Base-by-base conservation (phyloP, 1,284 basidiomycete genomes). In the Pyrrhoderma lamaoense region DNA sequence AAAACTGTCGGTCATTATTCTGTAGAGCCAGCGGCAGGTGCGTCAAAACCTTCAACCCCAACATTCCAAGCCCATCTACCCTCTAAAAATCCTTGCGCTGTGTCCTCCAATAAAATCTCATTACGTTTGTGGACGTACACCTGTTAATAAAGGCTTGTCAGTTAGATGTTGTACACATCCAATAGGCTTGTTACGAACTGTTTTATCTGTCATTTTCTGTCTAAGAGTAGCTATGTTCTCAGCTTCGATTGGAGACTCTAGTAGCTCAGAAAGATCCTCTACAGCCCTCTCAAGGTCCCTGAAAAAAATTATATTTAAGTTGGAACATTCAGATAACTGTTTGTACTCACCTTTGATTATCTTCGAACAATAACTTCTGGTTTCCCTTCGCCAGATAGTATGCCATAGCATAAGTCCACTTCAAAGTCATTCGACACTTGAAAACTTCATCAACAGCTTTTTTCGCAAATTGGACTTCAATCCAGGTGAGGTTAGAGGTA, bases 341-440 rank as follows among this genome's bases (percentile, higher is more conserved):
- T 59, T 39, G 45, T 11, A 57, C 71, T 25, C 57, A 85, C 85
- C 89, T 78, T 70, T 99, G 95, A 64, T 98, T 98, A 69, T 97
- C 94, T 68, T 98, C 95, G 61, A 95, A 99, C 43, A 99, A 71
- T 64, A 93, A 90, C 65, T 97, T 98, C 77, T 90, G 78, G 66
- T 97, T 98, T 59, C 91, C 85, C 63, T 80, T 83, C 52, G 82
- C 79, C 31, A 89, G 74, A 59, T 97, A 99, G 72, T 93, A 99
- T 11, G 94, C 95, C 94, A 99, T 97, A n/a, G 91, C 89, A 64
- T 99, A 99, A 14, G 94, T 98, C 95, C 96, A 99, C 70, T 98
- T 98, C 57, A 99, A 80, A 40, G 95, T 97, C 75, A 85, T 92
- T 34, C 95, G 83, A 64, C 94, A 97, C 65, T 86, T 87, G 58